A percentile compares a stretch with the other conserved stretches of the same genome.
Conservation (phyloP, 75 land plant species). For the Selaginella moellendorffii region DNA sequence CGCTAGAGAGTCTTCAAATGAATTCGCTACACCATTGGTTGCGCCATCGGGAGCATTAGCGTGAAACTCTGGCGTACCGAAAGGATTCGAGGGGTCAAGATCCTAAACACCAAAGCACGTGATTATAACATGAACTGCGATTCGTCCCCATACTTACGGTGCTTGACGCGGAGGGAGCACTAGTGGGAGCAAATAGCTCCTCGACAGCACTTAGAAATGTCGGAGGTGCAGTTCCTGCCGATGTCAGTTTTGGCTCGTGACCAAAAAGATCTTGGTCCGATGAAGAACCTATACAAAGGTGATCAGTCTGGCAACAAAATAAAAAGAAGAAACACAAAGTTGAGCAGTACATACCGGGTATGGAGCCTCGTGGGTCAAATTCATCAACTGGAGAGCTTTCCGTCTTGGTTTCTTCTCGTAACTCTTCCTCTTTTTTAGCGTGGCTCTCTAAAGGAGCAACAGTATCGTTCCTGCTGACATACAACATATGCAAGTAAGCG, state of each 20-base stretch:
- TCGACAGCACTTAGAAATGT: neutral
- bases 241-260: neutral
- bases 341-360: neutral
- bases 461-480: too few species aligned
- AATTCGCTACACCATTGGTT: neutral
- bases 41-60: neutral
- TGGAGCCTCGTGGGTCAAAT: neutral
- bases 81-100: neutral
- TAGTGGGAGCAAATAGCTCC: neutral
- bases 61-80: neutral
- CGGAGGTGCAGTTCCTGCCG: neutral
- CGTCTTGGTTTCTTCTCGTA: neutral
- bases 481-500: too few species aligned
- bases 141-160: too few species aligned
- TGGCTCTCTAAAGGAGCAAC: too few species aligned
- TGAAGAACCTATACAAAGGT: neutral
- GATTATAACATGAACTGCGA: too few species aligned
- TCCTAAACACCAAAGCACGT: neutral
- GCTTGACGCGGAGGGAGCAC: too few species aligned
- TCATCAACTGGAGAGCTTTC: neutral
- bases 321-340: too few species aligned
- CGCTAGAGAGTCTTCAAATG: neutral
- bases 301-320: neutral
- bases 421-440: too few species aligned
- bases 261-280: neutral